Base-by-base conservation (phyloP, 2,329 filamentous ascomycete species). In the Mycogone perniciosa region DNA sequence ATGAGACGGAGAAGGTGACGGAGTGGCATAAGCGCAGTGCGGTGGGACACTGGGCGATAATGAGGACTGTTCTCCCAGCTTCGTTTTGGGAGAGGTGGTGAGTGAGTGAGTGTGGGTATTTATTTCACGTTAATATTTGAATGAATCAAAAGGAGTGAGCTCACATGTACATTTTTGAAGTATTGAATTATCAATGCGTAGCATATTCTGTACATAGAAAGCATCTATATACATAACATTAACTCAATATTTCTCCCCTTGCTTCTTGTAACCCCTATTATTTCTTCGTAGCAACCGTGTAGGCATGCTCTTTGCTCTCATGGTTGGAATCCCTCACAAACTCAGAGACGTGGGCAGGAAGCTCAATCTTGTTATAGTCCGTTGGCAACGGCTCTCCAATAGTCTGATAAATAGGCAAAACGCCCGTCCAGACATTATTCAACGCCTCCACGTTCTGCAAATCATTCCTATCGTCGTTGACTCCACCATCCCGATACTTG, bases 51-150 rank as follows among this genome's bases (percentile, higher is more conserved):
- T 99, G 93, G 93, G 74, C 72, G 40, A 85, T 99, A 43, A 99
- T 99, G 90, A 81, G 93, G 62, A 81, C 73, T 1, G 90, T 96
- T 3, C 59, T 97, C 55, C 90, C 91, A 1, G 75, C 75, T 51
- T 71, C 72, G 9, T 80, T 97, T 29, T 99, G 93, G 93, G 86
- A 95, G 71, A 79, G 82, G 61, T 97, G 89, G 89, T 96, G 31
- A 35, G 7, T 10, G 20, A 8, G 29, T 33, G 11, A 5, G n/a
- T 41, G 27, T 20, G 20, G 20, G 20, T 20, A 20, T 20, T 20
- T 20, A 20, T 20, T 20, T 20, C 20, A 20, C 20, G 20, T 37
- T 26, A 26, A 9, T 41, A 29, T 27, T 43, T 33, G 7, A 10
- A 30, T 29, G 20, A 10, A 35, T 20, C 20, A 20, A 20, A 20